Evolutionary conservation across 441 rosid species (phyloP).

Genomic region (Aquilaria agallochum): DNA sequence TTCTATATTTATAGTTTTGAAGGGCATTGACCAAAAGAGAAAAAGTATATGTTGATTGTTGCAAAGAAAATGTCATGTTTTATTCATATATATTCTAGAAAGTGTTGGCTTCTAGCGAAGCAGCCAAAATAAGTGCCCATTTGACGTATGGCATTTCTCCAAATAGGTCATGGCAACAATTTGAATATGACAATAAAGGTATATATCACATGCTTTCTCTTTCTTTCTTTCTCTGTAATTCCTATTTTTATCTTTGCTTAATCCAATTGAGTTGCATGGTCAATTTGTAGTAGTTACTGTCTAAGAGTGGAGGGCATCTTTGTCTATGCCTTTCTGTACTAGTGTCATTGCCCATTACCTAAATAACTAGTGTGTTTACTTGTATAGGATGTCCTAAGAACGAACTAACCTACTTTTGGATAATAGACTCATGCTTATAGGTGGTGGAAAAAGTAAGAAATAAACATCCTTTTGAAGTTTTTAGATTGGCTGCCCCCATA

Average conservation of each 20-base stretch:
- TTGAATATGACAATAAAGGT: constrained; percentile 80
- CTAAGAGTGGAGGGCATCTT: background rate
- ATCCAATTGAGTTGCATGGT: too few relatives aligned
- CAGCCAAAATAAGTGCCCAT: constrained; percentile 86
- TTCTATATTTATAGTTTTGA: background rate
- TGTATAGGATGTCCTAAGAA: constrained; percentile 59
- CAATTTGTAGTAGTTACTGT: too few relatives aligned
- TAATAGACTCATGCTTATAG: constrained; percentile 83
- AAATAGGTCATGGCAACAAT: constrained; percentile 86
- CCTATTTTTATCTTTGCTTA: too few relatives aligned
- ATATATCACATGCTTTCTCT: constrained; percentile 12
- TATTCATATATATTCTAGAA: constrained; percentile 41
- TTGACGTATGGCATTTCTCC: constrained; percentile 97
- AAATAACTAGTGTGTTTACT: background rate
- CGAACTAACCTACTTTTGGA: constrained; percentile 87
- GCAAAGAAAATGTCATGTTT: background rate
- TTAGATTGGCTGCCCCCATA: constrained; percentile 85
- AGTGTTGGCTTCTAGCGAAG: constrained; percentile 87
- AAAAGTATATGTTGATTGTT: background rate
- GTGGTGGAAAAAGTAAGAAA: constrained; percentile 72
- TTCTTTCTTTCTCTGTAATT: background rate
- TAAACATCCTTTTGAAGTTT: constrained; percentile 77
- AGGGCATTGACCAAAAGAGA: background rate
- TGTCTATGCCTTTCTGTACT: too few relatives aligned
- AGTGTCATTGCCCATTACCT: too few relatives aligned